phyloP scores from a whole-genome alignment of 176 grass and related monocot genomes.

The Canna indica region DNA sequence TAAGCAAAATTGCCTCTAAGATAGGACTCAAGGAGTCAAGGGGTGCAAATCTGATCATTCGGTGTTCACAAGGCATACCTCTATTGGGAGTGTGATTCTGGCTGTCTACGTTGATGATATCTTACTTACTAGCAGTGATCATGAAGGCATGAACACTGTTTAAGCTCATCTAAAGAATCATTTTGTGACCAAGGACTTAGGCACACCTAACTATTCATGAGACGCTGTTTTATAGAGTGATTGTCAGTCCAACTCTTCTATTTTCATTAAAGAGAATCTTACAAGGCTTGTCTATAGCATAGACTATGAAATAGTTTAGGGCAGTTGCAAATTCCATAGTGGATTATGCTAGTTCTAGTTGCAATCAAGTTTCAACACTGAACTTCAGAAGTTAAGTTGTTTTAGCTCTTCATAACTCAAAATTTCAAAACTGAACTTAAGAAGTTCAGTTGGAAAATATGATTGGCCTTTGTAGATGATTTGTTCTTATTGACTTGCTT shows the following conservation, averaged over 20 bases:
- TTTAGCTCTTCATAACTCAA: too few relatives aligned
- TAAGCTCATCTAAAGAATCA: too few relatives aligned
- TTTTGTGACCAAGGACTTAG: too few relatives aligned
- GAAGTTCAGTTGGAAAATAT: neutral
- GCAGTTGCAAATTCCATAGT: neutral
- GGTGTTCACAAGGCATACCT: too few relatives aligned
- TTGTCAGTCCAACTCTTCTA: neutral
- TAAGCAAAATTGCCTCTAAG: too few relatives aligned
- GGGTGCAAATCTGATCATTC: too few relatives aligned
- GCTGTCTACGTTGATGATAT: too few relatives aligned
- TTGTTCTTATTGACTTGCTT: neutral
- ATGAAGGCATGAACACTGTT: too few relatives aligned
- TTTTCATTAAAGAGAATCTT: neutral
- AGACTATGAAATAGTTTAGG: neutral
- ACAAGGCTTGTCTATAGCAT: neutral
- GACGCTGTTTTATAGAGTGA: neutral
- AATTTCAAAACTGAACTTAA: too few relatives aligned
- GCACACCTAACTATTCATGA: neutral
- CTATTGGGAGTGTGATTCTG: too few relatives aligned
- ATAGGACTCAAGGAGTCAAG: too few relatives aligned
- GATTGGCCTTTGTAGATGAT: neutral
- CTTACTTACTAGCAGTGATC: too few relatives aligned
- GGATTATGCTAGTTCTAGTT: neutral
- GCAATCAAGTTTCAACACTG: neutral
- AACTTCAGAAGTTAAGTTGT: neutral